These are phyloP conservation scores for Neurospora sp. DNA, from an alignment of 495 filamentous ascomycete species.

Conservation along the genomic window DNA sequence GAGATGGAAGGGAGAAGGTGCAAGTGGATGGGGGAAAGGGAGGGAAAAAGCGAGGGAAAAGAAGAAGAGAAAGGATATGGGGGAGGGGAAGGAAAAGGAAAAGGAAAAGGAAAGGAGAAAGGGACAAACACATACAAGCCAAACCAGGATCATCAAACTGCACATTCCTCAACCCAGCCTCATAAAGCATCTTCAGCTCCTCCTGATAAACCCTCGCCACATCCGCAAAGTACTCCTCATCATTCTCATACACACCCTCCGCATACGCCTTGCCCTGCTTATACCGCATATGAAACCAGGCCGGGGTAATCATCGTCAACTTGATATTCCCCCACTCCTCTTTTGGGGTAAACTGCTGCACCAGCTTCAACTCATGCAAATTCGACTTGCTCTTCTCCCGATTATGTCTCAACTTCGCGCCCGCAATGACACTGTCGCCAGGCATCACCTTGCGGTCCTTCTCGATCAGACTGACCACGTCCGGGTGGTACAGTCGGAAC, in stretches of 20 bases:
- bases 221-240: constrained; percentile 64
- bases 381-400: constrained; percentile 53
- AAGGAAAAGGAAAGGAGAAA: not conserved
- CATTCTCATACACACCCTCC: constrained; percentile 51
- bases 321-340: constrained; percentile 56
- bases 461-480: constrained; percentile 62
- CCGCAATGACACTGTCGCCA: constrained; percentile 64
- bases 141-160: constrained; percentile 71
- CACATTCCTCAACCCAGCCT: constrained; percentile 58
- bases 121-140: constrained; percentile 46
- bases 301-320: constrained; percentile 61
- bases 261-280: constrained; percentile 60
- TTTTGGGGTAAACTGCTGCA: constrained; percentile 50
- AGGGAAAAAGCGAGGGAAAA: not conserved
- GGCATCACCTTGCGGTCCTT: constrained; percentile 54
- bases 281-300: constrained; percentile 65
- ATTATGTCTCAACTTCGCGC: constrained; percentile 59
- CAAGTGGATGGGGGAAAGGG: not conserved
- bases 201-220: constrained; percentile 63
- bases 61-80: not conserved
- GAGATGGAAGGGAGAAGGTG: not conserved
- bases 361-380: constrained; percentile 56
- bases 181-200: constrained; percentile 55
- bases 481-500: constrained; percentile 68
- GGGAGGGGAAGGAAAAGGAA: not conserved